Evolutionary conservation across 2,329 filamentous ascomycete species (phyloP), one percentile per base, ranked within the genome.

Genomic region (Aspergillus terreus): DNA sequence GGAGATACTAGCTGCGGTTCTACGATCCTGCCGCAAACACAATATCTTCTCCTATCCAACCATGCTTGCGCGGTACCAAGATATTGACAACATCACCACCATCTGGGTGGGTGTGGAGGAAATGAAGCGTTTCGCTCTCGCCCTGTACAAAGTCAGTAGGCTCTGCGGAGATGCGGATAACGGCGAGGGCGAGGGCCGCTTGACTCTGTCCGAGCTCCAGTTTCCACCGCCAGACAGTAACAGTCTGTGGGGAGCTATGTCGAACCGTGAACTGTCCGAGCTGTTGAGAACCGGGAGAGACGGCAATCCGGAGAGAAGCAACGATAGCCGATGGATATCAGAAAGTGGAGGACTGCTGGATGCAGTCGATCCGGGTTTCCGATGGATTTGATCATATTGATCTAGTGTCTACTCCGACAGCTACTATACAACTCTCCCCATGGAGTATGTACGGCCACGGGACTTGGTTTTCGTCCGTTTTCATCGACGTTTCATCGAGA

Each of bases 101-200:
- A 53, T 59, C 23, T 63, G 61, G 59, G 44, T 57, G 4, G 50
- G 58, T 1, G 52, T 64, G 1, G 62, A 66, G 40, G 64, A 65
- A 33, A 48, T 61, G 4, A 66, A 66, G 44, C 56, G 57, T 2
- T 60, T 65, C 4, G 55, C 50, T 1, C 23, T 65, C 5, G 57
- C 61, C 2, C 35, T 65, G 19, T 64, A 62, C 42, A 63, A 59
- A 42, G 33, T 63, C 2, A 55, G 43, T 17, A 45, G 53, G 21
- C 23, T 52, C 4, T 54, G 49, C 32, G 25, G 46, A 10, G 17
- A 21, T 2, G 12, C 35, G 9, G 40, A 17, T 23, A 15, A 47
- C 2, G n/a, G 32, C 3, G 44, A 41, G 10, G 41, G 45, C 12
- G 44, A 41, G 10, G 41, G 45, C n/a, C 38, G 54, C 4, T 15